Conservation (phyloP, 1,284 basidiomycete species). For the Farysia itapuensis region DNA sequence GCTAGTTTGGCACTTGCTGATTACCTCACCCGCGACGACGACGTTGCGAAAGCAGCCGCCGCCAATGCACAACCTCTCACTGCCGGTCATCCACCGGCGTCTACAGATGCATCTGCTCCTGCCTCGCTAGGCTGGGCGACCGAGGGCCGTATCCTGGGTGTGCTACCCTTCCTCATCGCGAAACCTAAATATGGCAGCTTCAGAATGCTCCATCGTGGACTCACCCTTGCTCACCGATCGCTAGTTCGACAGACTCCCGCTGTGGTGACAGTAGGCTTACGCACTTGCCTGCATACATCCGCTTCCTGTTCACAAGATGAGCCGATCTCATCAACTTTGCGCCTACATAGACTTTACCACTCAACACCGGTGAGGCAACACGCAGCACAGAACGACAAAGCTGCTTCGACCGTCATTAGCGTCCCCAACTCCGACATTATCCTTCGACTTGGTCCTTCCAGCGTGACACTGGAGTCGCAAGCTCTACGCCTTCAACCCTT, state of each 20-base stretch:
- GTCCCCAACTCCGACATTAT: slow-evolving; percentile 19
- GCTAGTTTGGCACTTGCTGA: slow-evolving; percentile 55
- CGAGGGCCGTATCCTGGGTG: slow-evolving; percentile 28
- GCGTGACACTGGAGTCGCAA: slow-evolving; percentile 56
- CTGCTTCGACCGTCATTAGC: neutral
- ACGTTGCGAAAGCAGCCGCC: slow-evolving; percentile 32
- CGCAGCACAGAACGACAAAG: neutral
- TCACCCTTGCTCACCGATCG: neutral
- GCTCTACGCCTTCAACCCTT: slow-evolving; percentile 35
- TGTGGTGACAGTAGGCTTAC: neutral
- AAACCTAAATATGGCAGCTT: neutral
- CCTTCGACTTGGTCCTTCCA: slow-evolving; percentile 14
- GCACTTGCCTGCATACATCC: neutral
- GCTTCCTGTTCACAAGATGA: no score
- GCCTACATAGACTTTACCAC: no score
- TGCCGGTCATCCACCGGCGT: slow-evolving; percentile 30
- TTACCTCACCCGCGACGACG: slow-evolving; percentile 46
- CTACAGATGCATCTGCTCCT: slow-evolving; percentile 11
- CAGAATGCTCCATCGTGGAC: neutral
- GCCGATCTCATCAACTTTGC: neutral
- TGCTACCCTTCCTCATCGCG: slow-evolving; percentile 15
- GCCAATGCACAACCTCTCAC: slow-evolving; percentile 16
- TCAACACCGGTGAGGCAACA: neutral
- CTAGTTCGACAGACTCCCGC: neutral
- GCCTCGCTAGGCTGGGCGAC: slow-evolving; percentile 36